Percentiles rank a stretch among this genome's conserved stretches.
phyloP scores from a whole-genome alignment of 768 basidiomycete genomes.

The Phylloporus arenicola region DNA sequence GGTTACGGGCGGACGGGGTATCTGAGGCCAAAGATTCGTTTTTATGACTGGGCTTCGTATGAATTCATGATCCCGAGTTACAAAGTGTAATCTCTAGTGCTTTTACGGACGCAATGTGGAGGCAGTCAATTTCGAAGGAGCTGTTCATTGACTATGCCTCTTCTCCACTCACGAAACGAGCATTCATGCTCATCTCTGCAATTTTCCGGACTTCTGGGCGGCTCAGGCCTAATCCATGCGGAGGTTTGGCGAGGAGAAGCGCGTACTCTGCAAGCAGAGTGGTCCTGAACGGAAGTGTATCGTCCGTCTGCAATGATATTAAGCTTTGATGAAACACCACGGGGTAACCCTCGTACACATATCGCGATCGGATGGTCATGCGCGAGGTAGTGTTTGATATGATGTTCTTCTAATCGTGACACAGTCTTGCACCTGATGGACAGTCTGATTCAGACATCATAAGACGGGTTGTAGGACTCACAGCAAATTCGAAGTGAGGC shows the following conservation, averaged over 20 bases:
- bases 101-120: too few relatives aligned
- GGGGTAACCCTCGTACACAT: conserved; percentile 46
- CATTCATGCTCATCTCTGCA: conserved; percentile 57
- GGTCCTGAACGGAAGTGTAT: conserved; percentile 72
- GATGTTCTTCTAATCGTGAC: conserved; percentile 57
- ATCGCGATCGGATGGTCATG: conserved; percentile 66
- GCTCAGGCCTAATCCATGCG: conserved; percentile 63
- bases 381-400: conserved; percentile 61
- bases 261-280: conserved; percentile 76
- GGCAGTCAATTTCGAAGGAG: too few relatives aligned
- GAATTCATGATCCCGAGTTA: too few relatives aligned
- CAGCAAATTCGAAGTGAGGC: conserved; percentile 75
- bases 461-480: conserved; percentile 31
- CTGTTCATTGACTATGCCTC: too few relatives aligned
- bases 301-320: conserved; percentile 60
- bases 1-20: conserved; percentile 77
- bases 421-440: conserved; percentile 63
- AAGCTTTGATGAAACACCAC: not conserved
- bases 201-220: conserved; percentile 51
- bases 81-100: too few relatives aligned
- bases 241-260: conserved; percentile 65
- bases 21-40: conserved; percentile 33
- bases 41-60: not conserved
- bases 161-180: conserved; percentile 15
- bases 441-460: not conserved